Percentiles rank a stretch among this genome's conserved stretches.
phyloP scores from a whole-genome alignment of 1,139 yeast genomes.

The Magnusiomyces sp. region DNA sequence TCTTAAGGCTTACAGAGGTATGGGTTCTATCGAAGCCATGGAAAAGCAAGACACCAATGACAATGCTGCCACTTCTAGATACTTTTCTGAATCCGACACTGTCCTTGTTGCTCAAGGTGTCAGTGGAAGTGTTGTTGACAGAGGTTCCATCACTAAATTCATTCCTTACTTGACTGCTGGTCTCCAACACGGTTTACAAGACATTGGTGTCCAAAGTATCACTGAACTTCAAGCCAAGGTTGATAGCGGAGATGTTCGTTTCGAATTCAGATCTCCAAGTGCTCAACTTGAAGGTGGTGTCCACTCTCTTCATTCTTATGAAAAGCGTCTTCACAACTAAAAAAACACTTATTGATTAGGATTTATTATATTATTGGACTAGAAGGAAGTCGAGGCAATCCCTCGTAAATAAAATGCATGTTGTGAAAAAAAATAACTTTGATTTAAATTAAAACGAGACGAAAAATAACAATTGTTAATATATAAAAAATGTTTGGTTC shows the following conservation, averaged over 20 bases:
- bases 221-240: slow-evolving; percentile 57
- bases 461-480: not conserved
- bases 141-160: slow-evolving; percentile 90
- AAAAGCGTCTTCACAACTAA: slow-evolving; percentile 89
- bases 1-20: slow-evolving; percentile 95
- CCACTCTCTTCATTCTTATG: slow-evolving; percentile 91
- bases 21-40: slow-evolving; percentile 99
- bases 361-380: not conserved
- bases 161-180: slow-evolving; percentile 92
- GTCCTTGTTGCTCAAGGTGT: slow-evolving; percentile 99
- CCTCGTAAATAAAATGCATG: slow-evolving; percentile 3
- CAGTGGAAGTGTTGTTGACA: slow-evolving; percentile 92
- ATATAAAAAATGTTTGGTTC: not conserved
- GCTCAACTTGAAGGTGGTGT: slow-evolving; percentile 99
- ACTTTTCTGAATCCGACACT: slow-evolving; percentile 90
- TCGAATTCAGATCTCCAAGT: slow-evolving; percentile 96
- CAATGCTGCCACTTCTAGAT: slow-evolving; percentile 96
- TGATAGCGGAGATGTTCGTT: slow-evolving; percentile 65
- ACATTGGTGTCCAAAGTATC: slow-evolving; percentile 77
- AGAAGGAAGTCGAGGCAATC: not conserved
- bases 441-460: too few relatives aligned
- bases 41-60: slow-evolving; percentile 81
- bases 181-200: slow-evolving; percentile 97
- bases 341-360: not conserved
- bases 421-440: too few relatives aligned